These are phyloP conservation scores for Primulina tabacum DNA, from an alignment of 257 asterid genomes.

Conservation along the genomic window DNA sequence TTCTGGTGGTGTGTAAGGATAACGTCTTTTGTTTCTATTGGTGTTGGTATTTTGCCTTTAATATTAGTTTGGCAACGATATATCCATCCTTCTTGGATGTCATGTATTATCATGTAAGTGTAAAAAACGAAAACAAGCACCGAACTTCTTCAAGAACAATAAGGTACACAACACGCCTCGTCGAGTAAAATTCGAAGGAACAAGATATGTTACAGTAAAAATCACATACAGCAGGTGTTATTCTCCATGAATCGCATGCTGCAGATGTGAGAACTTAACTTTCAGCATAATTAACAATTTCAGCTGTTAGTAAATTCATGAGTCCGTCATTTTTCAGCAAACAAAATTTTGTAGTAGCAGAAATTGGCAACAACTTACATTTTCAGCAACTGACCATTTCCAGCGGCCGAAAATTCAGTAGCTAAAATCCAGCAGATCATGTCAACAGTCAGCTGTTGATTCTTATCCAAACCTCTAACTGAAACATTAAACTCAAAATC, in stretches of 20 bases:
- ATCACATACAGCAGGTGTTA: constrained; percentile 1
- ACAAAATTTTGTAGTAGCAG: no score
- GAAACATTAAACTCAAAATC: no score
- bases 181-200: not conserved
- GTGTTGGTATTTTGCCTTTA: not conserved
- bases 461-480: no score
- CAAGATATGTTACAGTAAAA: not conserved
- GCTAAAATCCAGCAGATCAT: no score
- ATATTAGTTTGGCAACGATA: not conserved
- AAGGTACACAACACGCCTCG: not conserved
- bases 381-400: no score
- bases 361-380: no score
- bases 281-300: no score
- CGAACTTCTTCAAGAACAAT: not conserved
- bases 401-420: no score
- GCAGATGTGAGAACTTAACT: not conserved
- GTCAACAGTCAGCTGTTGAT: no score
- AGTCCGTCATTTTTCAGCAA: no score
- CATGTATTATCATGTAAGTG: not conserved
- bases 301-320: no score
- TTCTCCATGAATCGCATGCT: constrained; percentile 4
- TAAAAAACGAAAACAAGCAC: not conserved
- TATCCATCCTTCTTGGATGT: not conserved
- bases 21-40: not conserved
- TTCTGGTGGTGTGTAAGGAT: not conserved